These are phyloP conservation scores for Scedosporium aurantiacum DNA, from an alignment of 2,329 filamentous ascomycete genomes.

Conservation along the genomic window DNA sequence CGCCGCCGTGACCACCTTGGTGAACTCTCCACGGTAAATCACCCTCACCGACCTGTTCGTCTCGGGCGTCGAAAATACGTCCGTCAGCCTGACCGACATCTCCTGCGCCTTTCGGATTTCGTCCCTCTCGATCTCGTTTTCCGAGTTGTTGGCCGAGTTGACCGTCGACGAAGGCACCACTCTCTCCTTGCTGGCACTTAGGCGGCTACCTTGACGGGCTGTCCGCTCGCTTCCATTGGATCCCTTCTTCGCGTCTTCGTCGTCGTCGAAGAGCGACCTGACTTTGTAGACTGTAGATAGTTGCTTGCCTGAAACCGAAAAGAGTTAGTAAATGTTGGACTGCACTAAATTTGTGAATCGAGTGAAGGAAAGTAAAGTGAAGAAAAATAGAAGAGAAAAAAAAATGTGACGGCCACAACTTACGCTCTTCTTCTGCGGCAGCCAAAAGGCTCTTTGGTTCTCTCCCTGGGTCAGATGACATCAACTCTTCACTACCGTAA, in stretches of 20 bases:
- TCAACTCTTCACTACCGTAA: constrained; percentile 15
- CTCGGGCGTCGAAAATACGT: constrained; percentile 64
- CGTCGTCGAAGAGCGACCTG: constrained; percentile 52
- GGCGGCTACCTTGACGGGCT: constrained; percentile 49
- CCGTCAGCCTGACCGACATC: constrained; percentile 68
- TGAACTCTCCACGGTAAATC: constrained; percentile 80
- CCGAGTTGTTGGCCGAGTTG: constrained; percentile 58
- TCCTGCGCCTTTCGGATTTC: constrained; percentile 85
- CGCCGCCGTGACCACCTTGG: constrained; percentile 62
- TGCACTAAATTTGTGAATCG: too few species aligned
- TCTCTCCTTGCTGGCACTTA: constrained; percentile 73
- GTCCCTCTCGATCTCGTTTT: constrained; percentile 72
- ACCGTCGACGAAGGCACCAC: constrained; percentile 42
- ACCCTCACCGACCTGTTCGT: constrained; percentile 77
- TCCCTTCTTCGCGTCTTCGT: constrained; percentile 32
- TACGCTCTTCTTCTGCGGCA: constrained; percentile 70
- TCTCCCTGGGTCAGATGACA: constrained; percentile 24
- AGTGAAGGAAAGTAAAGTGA: too few species aligned
- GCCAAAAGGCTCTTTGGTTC: constrained; percentile 54
- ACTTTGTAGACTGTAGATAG: constrained; percentile 35
- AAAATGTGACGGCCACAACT: constrained; percentile 21
- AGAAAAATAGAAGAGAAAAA: neutral
- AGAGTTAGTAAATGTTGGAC: constrained; percentile 13
- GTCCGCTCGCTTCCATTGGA: constrained; percentile 26
- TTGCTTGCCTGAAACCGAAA: neutral